A percentile compares a stretch with the other conserved stretches of the same genome.
Conservation (phyloP, 441 rosid species). For the Metrosideros polymorpha region DNA sequence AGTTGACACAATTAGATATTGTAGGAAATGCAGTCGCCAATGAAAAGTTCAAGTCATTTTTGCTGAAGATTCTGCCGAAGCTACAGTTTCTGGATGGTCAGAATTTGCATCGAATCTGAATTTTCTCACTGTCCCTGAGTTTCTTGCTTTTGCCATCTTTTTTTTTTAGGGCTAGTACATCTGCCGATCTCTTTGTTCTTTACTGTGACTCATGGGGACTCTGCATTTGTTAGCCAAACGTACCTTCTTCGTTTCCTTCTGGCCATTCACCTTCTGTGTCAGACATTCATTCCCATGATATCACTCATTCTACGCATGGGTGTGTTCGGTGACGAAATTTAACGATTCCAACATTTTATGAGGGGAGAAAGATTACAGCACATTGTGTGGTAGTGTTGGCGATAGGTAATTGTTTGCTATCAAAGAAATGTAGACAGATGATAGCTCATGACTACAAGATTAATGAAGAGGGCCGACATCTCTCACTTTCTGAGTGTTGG, state of each 20-base stretch:
- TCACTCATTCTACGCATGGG: neutral
- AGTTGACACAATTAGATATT: constrained; percentile 56
- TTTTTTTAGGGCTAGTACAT: neutral
- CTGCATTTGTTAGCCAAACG: neutral
- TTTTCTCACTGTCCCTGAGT: neutral
- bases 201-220: neutral
- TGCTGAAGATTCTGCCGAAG: constrained; percentile 44
- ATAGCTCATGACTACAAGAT: neutral
- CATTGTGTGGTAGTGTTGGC: neutral
- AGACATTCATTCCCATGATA: neutral
- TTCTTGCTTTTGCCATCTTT: neutral
- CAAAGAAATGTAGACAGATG: neutral
- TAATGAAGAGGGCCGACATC: neutral
- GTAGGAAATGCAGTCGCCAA: constrained; percentile 50
- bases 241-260: neutral
- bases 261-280: neutral
- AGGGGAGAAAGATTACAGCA: neutral
- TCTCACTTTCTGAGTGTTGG: neutral
- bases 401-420: neutral
- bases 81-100: constrained; percentile 61
- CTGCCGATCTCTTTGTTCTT: neutral
- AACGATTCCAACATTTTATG: neutral
- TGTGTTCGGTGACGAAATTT: neutral
- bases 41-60: constrained; percentile 43
- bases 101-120: constrained; percentile 10